phyloP scores from a whole-genome alignment of 805 yeast genomes.

The Suhomyces prunicola region DNA sequence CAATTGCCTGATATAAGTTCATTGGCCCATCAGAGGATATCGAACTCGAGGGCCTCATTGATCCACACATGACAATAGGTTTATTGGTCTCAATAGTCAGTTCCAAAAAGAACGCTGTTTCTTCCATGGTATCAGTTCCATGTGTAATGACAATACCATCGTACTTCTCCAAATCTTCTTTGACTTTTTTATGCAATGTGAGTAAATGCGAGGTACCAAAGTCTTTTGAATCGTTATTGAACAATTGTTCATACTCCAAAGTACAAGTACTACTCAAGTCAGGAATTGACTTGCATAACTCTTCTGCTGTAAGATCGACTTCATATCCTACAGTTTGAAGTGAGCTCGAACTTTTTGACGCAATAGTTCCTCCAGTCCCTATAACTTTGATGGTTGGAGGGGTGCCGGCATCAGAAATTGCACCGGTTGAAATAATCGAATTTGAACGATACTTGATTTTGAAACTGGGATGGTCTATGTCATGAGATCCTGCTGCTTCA shows the following conservation, averaged over 20 bases:
- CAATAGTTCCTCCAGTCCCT: slow-evolving; percentile 62
- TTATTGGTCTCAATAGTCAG: slow-evolving; percentile 41
- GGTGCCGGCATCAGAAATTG: slow-evolving; percentile 10
- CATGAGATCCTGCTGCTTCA: slow-evolving; percentile 21
- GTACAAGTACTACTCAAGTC: slow-evolving; percentile 53
- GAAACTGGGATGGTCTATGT: slow-evolving; percentile 31
- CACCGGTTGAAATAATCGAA: slow-evolving; percentile 20
- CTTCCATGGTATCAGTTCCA: slow-evolving; percentile 71
- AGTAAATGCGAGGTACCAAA: slow-evolving; percentile 46
- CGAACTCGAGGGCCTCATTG: slow-evolving; percentile 72
- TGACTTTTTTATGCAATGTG: slow-evolving; percentile 45
- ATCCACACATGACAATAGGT: slow-evolving; percentile 68
- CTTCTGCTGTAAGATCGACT: slow-evolving; percentile 51
- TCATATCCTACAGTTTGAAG: slow-evolving; percentile 54
- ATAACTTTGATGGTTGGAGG: slow-evolving; percentile 45
- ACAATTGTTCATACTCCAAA: slow-evolving; percentile 59
- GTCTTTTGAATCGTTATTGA: slow-evolving; percentile 61
- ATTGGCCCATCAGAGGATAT: slow-evolving; percentile 72
- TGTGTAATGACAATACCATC: slow-evolving; percentile 67
- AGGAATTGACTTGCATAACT: slow-evolving; percentile 52
- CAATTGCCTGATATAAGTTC: slow-evolving; percentile 68
- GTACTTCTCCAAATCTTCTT: slow-evolving; percentile 41
- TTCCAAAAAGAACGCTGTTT: slow-evolving; percentile 63
- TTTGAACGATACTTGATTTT: slow-evolving; percentile 34
- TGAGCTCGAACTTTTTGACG: slow-evolving; percentile 47